These are phyloP conservation scores for Tetracladium marchalianum DNA, from an alignment of 495 filamentous ascomycete genomes.

Conservation along the genomic window DNA sequence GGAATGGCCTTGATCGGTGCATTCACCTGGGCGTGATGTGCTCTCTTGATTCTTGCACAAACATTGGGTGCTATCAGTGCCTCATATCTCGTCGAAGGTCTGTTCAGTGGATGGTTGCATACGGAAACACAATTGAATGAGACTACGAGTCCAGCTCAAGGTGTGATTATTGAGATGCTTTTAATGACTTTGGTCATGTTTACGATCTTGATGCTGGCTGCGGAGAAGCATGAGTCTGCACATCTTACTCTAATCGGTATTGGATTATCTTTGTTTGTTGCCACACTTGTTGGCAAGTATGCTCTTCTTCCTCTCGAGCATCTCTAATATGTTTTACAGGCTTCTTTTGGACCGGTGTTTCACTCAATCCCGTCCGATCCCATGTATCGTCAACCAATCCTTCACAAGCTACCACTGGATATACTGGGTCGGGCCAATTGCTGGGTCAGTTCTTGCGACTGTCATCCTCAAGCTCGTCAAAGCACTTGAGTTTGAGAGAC, in stretches of 20 bases:
- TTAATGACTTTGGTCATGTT: slow-evolving; percentile 41
- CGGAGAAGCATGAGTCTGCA: slow-evolving; percentile 43
- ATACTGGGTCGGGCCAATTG: slow-evolving; percentile 50
- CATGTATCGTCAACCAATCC: slow-evolving; percentile 46
- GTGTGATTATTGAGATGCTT: slow-evolving; percentile 47
- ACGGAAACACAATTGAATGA: slow-evolving; percentile 32
- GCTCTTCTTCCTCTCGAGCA: not conserved
- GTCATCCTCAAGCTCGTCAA: slow-evolving; percentile 61
- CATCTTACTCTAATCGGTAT: slow-evolving; percentile 45
- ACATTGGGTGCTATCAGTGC: slow-evolving; percentile 46
- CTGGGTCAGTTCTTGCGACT: slow-evolving; percentile 51
- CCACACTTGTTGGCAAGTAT: slow-evolving; percentile 32
- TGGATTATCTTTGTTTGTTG: slow-evolving; percentile 41
- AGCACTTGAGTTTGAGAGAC: slow-evolving; percentile 57
- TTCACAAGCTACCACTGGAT: slow-evolving; percentile 70
- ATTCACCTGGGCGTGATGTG: slow-evolving; percentile 36
- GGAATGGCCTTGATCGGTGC: slow-evolving; percentile 49
- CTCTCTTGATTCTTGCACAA: slow-evolving; percentile 43
- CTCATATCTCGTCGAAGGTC: slow-evolving; percentile 37
- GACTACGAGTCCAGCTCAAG: slow-evolving; percentile 34
- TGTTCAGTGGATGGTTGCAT: slow-evolving; percentile 40
- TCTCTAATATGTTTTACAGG: slow-evolving; percentile 25
- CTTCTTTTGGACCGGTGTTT: slow-evolving; percentile 62
- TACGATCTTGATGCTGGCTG: slow-evolving; percentile 49
- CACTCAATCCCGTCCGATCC: slow-evolving; percentile 62